Evolutionary conservation across 164 flowering plant species (phyloP).

Genomic region (Nymphaea colorata): DNA sequence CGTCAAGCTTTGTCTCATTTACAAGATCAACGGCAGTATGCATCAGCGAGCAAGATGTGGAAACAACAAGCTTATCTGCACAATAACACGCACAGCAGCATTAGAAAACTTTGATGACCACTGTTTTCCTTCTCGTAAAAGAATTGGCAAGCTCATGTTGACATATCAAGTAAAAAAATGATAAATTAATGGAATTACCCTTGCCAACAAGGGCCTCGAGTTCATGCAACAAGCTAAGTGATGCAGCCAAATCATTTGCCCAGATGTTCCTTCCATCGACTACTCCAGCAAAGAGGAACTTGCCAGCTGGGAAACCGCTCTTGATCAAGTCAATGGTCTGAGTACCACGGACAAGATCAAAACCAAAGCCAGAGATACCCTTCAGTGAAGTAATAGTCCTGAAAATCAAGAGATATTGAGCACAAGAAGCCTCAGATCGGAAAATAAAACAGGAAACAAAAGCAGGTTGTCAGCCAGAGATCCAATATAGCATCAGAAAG

Average conservation of each 20-base stretch:
- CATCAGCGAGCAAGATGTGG: slow-evolving; percentile 72
- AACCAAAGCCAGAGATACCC: slow-evolving; percentile 48
- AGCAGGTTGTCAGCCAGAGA: background rate
- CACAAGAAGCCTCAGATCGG: background rate
- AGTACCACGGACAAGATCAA: slow-evolving; percentile 65
- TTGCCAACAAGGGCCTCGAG: slow-evolving; percentile 68
- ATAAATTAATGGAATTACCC: slow-evolving; percentile 21
- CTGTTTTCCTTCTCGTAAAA: background rate
- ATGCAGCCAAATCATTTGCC: slow-evolving; percentile 62
- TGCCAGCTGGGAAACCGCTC: slow-evolving; percentile 41
- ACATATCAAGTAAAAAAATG: background rate
- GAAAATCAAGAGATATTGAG: background rate
- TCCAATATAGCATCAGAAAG: background rate
- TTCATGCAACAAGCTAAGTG: slow-evolving; percentile 28
- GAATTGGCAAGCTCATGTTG: too few relatives aligned
- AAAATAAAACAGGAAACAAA: background rate
- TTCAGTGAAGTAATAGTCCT: slow-evolving; percentile 41
- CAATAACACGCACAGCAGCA: slow-evolving; percentile 1
- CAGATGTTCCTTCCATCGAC: slow-evolving; percentile 81
- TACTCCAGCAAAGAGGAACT: slow-evolving; percentile 64
- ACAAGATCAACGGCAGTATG: slow-evolving; percentile 77
- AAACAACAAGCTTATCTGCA: slow-evolving; percentile 64
- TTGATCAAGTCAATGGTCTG: slow-evolving; percentile 51
- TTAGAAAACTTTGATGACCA: background rate
- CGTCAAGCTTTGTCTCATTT: slow-evolving; percentile 62